These are phyloP conservation scores for Andrographis paniculata DNA, from an alignment of 305 asterid genomes.

Conservation along the genomic window DNA sequence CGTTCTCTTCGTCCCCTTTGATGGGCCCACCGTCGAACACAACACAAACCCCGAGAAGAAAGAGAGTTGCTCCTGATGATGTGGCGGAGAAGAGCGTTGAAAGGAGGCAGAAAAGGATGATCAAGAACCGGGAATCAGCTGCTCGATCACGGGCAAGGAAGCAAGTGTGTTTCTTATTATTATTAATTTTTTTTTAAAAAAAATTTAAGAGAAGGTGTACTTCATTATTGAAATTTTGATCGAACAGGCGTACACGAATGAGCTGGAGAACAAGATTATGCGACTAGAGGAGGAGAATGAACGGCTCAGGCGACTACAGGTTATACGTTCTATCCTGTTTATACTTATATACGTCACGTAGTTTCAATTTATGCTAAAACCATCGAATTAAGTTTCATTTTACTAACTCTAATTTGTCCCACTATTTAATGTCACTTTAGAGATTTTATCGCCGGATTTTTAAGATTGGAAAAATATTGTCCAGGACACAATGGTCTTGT, in stretches of 20 bases:
- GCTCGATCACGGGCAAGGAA: constrained; percentile 37
- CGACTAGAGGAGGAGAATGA: constrained; percentile 84
- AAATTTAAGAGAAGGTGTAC: background rate
- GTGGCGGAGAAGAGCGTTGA: constrained; percentile 48
- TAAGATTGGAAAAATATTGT: too few species aligned
- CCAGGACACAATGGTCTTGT: too few species aligned
- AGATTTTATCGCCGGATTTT: too few species aligned
- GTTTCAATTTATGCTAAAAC: constrained; percentile 1
- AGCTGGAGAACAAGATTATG: constrained; percentile 78
- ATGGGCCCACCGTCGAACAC: constrained; percentile 65
- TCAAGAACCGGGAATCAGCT: constrained; percentile 45
- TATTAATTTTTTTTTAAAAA: background rate
- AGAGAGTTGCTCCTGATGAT: constrained; percentile 53
- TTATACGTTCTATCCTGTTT: constrained; percentile 13
- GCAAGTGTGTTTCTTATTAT: constrained; percentile 19
- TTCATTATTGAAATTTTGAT: constrained; percentile 10
- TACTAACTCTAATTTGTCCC: too few species aligned
- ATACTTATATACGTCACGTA: background rate
- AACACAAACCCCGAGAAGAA: constrained; percentile 50
- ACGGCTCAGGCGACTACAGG: constrained; percentile 70
- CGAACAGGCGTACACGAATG: constrained; percentile 79
- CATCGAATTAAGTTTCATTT: too few species aligned
- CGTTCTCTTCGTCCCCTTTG: constrained; percentile 54
- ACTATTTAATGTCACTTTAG: too few species aligned
- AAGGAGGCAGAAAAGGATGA: constrained; percentile 45